A percentile compares a stretch with the other conserved stretches of the same genome.
Evolutionary conservation across 768 basidiomycete species (phyloP).

Genomic region (Termitomyces sp.): DNA sequence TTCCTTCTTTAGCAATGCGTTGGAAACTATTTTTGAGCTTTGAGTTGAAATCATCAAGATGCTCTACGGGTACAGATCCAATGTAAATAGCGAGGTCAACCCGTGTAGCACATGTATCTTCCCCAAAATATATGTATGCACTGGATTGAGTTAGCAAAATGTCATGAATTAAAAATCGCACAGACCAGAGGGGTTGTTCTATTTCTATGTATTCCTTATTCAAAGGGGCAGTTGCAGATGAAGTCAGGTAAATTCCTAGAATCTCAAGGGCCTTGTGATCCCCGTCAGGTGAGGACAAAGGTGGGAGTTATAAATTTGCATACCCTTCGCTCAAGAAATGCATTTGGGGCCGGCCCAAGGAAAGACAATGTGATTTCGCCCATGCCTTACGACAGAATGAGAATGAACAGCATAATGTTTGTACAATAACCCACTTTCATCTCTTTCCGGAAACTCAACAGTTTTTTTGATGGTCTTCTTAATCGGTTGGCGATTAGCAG

Average conservation of each 20-base stretch:
- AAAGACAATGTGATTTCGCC: constrained; percentile 81
- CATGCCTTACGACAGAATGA: constrained; percentile 34
- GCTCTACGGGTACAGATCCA: constrained; percentile 78
- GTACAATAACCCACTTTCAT: constrained; percentile 57
- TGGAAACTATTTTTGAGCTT: constrained; percentile 65
- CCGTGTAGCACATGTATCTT: constrained; percentile 67
- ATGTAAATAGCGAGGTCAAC: constrained; percentile 74
- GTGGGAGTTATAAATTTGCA: background rate
- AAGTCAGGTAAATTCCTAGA: constrained; percentile 83
- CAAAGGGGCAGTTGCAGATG: constrained; percentile 73
- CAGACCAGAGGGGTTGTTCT: constrained; percentile 82
- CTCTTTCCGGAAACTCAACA: constrained; percentile 94
- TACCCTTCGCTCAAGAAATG: constrained; percentile 71
- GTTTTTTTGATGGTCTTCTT: constrained; percentile 47
- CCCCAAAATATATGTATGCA: constrained; percentile 81
- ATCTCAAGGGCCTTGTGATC: constrained; percentile 69
- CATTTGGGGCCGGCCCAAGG: constrained; percentile 70
- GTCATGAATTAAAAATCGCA: background rate
- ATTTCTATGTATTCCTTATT: constrained; percentile 93
- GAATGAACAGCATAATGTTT: background rate
- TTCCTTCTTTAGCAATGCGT: constrained; percentile 64
- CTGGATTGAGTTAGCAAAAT: constrained; percentile 29
- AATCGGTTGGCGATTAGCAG: constrained; percentile 55
- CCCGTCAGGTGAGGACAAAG: constrained; percentile 2
- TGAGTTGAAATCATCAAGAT: constrained; percentile 66